Percentiles rank a stretch among this genome's conserved stretches.
Conservation (phyloP, 169 alveolate genomes). For the Eimeria sp. region DNA sequence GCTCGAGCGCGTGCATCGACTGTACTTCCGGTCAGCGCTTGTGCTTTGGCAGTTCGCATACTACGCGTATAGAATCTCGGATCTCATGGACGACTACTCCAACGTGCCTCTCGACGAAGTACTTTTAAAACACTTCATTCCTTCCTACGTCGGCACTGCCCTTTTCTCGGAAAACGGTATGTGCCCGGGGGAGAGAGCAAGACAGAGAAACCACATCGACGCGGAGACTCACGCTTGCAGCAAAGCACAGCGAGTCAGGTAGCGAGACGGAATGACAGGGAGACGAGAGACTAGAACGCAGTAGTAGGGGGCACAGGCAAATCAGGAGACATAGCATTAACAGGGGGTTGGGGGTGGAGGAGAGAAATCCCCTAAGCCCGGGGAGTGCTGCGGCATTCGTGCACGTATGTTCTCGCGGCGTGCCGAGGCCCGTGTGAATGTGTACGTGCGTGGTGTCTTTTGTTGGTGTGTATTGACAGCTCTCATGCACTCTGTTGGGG, state of each 20-base stretch:
- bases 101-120: not conserved
- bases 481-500: constrained; percentile 14
- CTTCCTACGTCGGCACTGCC: constrained; percentile 41
- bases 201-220: not conserved
- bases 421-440: not conserved
- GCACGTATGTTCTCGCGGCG: not conserved
- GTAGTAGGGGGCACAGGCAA: not conserved
- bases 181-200: not conserved
- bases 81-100: constrained; percentile 17
- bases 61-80: constrained; percentile 8
- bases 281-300: not conserved
- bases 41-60: constrained; percentile 61
- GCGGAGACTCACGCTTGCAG: not conserved
- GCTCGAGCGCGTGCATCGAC: not conserved
- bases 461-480: constrained; percentile 28
- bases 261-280: not conserved
- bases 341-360: not conserved
- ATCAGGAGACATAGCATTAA: not conserved
- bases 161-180: constrained; percentile 16
- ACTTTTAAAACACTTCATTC: constrained; percentile 44
- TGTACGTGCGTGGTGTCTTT: not conserved
- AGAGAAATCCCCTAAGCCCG: too few relatives aligned
- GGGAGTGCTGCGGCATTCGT: not conserved
- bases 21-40: constrained; percentile 29
- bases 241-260: not conserved